Evolutionary conservation across 1,284 basidiomycete genomes (phyloP).

Genomic region (Naganishia sp.): DNA sequence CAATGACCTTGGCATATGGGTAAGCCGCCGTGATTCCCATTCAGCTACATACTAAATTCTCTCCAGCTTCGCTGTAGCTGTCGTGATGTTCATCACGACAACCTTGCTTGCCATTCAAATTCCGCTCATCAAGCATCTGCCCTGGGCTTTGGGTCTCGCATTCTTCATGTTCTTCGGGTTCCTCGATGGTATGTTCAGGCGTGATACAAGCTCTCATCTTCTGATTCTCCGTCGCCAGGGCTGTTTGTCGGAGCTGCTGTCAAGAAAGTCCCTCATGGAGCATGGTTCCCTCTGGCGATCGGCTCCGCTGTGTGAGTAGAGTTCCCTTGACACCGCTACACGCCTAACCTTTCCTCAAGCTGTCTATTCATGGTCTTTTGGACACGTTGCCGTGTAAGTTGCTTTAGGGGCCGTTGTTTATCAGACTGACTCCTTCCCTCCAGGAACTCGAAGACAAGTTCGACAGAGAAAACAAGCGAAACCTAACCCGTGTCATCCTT

Average conservation of each 20-base stretch:
- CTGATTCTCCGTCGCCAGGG: conserved; percentile 32
- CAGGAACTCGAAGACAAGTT: conserved; percentile 64
- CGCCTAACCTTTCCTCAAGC: conserved; percentile 39
- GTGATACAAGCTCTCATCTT: not conserved
- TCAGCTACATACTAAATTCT: not conserved
- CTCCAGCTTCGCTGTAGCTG: conserved; percentile 62
- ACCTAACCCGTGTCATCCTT: conserved; percentile 60
- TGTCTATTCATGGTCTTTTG: conserved; percentile 61
- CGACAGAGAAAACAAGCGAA: conserved; percentile 61
- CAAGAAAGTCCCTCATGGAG: conserved; percentile 64
- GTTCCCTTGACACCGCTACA: not conserved
- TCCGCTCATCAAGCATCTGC: conserved; percentile 60
- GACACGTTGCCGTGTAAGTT: conserved; percentile 62
- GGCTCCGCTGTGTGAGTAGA: conserved; percentile 58
- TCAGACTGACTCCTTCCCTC: not conserved
- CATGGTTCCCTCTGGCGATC: conserved; percentile 66
- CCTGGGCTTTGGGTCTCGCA: conserved; percentile 55
- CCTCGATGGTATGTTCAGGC: conserved; percentile 56
- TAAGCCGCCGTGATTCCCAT: conserved; percentile 33
- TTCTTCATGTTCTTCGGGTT: conserved; percentile 65
- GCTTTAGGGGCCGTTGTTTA: not conserved
- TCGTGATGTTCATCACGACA: conserved; percentile 65
- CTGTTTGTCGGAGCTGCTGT: conserved; percentile 66
- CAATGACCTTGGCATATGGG: conserved; percentile 61
- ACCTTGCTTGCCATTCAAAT: conserved; percentile 64